Evolutionary conservation across 2,329 filamentous ascomycete species (phyloP).

Genomic region (Ophiostoma sp.): DNA sequence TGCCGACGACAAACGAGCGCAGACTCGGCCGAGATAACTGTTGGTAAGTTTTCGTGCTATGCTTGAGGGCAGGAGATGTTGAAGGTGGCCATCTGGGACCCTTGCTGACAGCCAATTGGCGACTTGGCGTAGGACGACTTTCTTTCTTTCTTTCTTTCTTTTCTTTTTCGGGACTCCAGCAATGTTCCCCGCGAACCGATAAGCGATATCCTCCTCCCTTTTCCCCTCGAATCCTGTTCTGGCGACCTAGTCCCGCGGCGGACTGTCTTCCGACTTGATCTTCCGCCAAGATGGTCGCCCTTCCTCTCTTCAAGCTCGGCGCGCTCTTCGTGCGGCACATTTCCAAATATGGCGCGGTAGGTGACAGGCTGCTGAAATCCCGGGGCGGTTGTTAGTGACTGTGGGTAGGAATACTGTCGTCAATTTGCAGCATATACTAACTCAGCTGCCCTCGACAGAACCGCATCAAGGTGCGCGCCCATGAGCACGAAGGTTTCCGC

Average conservation of each 20-base stretch:
- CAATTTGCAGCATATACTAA: neutral
- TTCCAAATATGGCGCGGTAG: constrained; percentile 69
- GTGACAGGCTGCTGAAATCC: constrained; percentile 34
- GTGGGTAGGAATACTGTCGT: neutral
- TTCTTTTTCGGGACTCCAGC: neutral
- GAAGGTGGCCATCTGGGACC: neutral
- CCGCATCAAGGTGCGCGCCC: constrained; percentile 64
- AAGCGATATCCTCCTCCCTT: neutral
- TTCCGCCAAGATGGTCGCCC: constrained; percentile 56
- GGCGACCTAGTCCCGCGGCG: neutral
- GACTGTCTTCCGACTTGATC: neutral
- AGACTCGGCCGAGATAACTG: neutral
- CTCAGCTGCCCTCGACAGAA: constrained; percentile 47
- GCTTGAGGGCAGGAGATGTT: neutral
- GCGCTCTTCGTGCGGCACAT: constrained; percentile 64
- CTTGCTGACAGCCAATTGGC: constrained; percentile 2
- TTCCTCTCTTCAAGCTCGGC: constrained; percentile 68
- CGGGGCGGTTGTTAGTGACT: neutral
- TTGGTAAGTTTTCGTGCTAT: neutral
- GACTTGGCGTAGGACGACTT: neutral
- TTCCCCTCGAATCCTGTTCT: neutral
- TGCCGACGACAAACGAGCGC: constrained; percentile 1
- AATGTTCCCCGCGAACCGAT: constrained; percentile 8
- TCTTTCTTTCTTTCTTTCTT: neutral
- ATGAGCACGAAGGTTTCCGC: constrained; percentile 64